Evolutionary conservation across 2,329 filamentous ascomycete genomes (phyloP).

Genomic region (Trichoderma sp.): DNA sequence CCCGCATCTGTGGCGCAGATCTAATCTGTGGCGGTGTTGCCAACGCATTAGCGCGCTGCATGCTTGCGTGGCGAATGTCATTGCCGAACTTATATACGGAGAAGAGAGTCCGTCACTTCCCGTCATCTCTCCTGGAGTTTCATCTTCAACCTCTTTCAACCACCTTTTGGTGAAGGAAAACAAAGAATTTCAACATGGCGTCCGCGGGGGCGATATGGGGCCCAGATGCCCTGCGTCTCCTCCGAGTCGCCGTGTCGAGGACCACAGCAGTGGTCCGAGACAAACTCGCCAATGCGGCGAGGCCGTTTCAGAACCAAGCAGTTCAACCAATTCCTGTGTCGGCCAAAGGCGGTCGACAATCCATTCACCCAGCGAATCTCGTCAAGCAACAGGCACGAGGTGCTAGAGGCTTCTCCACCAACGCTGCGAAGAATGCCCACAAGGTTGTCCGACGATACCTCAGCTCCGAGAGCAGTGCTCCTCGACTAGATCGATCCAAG

Average conservation of each 20-base stretch:
- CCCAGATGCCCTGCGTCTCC: conserved; percentile 53
- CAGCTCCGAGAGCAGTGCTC: conserved; percentile 38
- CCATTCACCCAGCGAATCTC: conserved; percentile 53
- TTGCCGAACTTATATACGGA: conserved; percentile 8
- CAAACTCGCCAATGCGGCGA: conserved; percentile 46
- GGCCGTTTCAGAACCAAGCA: conserved; percentile 45
- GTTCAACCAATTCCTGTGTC: conserved; percentile 43
- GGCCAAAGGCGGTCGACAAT: conserved; percentile 46
- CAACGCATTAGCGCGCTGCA: conserved; percentile 26
- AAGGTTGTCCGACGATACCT: conserved; percentile 51
- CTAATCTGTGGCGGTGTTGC: conserved; percentile 37
- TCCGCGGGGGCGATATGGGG: conserved; percentile 56
- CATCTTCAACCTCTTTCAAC: conserved; percentile 23
- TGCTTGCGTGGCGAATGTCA: conserved; percentile 30
- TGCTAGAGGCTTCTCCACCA: conserved; percentile 49
- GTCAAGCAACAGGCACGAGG: conserved; percentile 48
- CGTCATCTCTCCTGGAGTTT: conserved; percentile 7
- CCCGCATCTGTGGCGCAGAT: conserved; percentile 27
- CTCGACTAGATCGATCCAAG: conserved; percentile 47
- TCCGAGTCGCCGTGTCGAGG: conserved; percentile 52
- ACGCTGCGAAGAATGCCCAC: conserved; percentile 43
- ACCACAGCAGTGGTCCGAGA: conserved; percentile 51
- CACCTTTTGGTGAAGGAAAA: conserved; percentile 20
- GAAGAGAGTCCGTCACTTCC: background rate
- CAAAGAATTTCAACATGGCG: conserved; percentile 47